A percentile compares a stretch with the other conserved stretches of the same genome.
Evolutionary conservation across 2,329 filamentous ascomycete species (phyloP).

Genomic region (Ceratocystiopsis sp.): DNA sequence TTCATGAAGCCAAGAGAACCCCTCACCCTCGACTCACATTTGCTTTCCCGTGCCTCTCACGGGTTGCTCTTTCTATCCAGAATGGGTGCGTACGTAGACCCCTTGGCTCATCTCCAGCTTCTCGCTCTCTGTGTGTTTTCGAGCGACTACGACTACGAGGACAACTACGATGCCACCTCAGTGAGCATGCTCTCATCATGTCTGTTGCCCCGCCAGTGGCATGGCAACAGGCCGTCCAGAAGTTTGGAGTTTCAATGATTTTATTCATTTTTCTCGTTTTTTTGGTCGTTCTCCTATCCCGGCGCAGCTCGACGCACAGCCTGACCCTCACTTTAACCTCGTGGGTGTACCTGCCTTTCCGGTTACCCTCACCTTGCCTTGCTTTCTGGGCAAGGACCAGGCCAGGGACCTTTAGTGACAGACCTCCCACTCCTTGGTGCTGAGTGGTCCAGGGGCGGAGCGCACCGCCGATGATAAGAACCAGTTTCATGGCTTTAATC

Average conservation of each 20-base stretch:
- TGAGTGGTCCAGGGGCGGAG: constrained; percentile 46
- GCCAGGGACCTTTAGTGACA: neutral
- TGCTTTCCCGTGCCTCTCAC: too few relatives aligned
- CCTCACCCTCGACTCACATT: too few relatives aligned
- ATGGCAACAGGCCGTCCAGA: too few relatives aligned
- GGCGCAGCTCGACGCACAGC: constrained; percentile 44
- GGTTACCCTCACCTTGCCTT: too few relatives aligned
- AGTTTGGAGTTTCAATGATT: neutral
- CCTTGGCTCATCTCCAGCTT: too few relatives aligned
- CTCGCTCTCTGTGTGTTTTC: too few relatives aligned
- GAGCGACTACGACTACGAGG: neutral
- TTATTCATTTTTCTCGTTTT: constrained; percentile 12
- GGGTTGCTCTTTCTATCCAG: too few relatives aligned
- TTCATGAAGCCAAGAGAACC: too few relatives aligned
- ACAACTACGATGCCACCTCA: neutral
- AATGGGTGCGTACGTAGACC: too few relatives aligned
- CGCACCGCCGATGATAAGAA: constrained; percentile 32
- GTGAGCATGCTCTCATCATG: neutral
- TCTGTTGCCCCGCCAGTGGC: constrained; percentile 8
- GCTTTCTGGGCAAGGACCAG: neutral
- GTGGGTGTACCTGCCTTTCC: constrained; percentile 26
- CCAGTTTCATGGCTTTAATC: constrained; percentile 1
- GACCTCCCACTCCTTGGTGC: constrained; percentile 47
- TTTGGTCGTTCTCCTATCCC: constrained; percentile 8
- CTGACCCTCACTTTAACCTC: constrained; percentile 56